Evolutionary conservation across 1,284 basidiomycete species (phyloP), one percentile per base, ranked within the genome.

Genomic region (Mycosarcoma maydis): DNA sequence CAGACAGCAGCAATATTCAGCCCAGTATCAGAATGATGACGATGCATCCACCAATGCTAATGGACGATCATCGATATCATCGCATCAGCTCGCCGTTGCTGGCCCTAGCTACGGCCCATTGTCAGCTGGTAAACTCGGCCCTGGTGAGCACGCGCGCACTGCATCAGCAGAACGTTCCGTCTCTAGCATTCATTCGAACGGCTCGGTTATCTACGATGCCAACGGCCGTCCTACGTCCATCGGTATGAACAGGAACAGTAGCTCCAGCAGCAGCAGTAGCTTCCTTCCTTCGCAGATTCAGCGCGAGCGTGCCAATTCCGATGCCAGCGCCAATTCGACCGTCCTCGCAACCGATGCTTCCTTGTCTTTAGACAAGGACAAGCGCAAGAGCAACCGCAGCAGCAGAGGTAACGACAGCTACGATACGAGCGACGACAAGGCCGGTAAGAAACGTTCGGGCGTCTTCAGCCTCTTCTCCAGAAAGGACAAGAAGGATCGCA

Each of bases 401-500:
- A 75, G 72, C 39, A 73, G 72, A 38, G 54, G 49, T 29, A 58
- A 47, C 29, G 64, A 68, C 37, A 67, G 49, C 27, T 61, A 68
- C 43, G 73, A 72, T 23, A 49, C 40, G 38, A 33, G 24, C 27
- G 76, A 77, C 11, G 75, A 75, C 16, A 78, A 78, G 46, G 42
- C 57, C 10, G 57, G 55, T 45, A 78, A 78, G 75, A 78, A 78
- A 62, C 69, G 75, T 3, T 77, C 76, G 9, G 75, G 76, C 45
- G 76, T 78, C 20, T 78, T 78, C 51, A 73, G 70, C 33, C 68
- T 78, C 20, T 78, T 78, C 55, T 73, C 73, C 9, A 54, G 76
- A 9, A 78, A 78, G 52, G 76, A 78, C 60, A 77, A 77, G 49
- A 77, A 74, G 58, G 75, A 77, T 47, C 58, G 76, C 42, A 78